Base-by-base conservation (phyloP, 2,329 filamentous ascomycete species). In the Arthrinium phaeospermum region DNA sequence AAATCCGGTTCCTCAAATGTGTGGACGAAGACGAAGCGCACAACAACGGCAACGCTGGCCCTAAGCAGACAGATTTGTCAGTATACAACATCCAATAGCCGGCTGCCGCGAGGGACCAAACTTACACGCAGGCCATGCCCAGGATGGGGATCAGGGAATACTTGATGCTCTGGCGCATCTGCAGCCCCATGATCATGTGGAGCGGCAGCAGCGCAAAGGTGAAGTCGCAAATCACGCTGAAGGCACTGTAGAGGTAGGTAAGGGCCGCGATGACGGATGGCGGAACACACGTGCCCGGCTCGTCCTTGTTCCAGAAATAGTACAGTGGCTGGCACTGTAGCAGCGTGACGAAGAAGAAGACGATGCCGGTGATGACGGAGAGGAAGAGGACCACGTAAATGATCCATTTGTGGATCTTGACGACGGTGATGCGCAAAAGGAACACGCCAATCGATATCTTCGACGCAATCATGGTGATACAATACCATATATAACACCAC, bases 81-180 rank as follows among this genome's bases (percentile, higher is more conserved):
- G 64, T 30, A 22, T 47, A 30, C 47, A 53, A 16, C 41, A 30
- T 8, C n/a, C 6, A 30, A 37, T 44, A 27, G 22, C 46, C 19
- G 24, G 3, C 6, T 22, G 49, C 5, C 12, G 10, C 41, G 19
- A 22, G 34, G 10, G 24, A 27, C 45, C 37, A 34, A 47, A 73
- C 71, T 69, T 71, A 73, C 79, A 81, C 73, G 73, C 86, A 86
- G 24, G 86, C 88, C 76, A 88, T 81, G 45, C 84, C 83, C 13
- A 89, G 76, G 70, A 89, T 85, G n/a, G 81, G 82, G 3, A 82
- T 83, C n/a, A 88, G 80, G 1, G 86, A 81, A 14, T 80, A 46
- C 75, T 88, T 89, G 0, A 83, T 85, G 69, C 80, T 81, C 3
- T 71, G 71, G 47, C 83, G 84, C 85, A 89, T 88, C 64, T 87